phyloP scores from a whole-genome alignment of 306 rosid genomes.

The Prunus persica region DNA sequence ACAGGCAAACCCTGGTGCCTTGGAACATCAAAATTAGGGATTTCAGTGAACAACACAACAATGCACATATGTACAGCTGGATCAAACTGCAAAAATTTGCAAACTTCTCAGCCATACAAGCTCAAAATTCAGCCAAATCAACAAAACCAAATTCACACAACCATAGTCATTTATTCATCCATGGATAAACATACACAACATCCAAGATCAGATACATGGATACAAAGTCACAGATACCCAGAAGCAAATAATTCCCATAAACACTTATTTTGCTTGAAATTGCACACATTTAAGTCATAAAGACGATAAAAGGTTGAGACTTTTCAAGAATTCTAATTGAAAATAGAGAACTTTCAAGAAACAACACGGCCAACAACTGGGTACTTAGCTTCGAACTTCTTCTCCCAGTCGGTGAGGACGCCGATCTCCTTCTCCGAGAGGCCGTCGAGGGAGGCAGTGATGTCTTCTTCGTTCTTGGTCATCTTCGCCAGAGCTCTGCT shows the following conservation, averaged over 20 bases:
- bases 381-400: constrained; percentile 90
- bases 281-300: neutral
- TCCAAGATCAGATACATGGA: neutral
- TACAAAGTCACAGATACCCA: constrained; percentile 14
- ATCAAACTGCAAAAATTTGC: neutral
- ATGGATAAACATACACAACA: neutral
- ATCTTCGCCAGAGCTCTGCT: constrained; percentile 95
- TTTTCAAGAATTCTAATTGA: neutral
- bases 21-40: neutral
- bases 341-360: constrained; percentile 15
- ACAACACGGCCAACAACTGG: constrained; percentile 69
- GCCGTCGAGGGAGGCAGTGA: constrained; percentile 65
- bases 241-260: neutral
- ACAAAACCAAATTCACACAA: neutral
- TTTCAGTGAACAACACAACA: neutral
- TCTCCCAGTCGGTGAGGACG: constrained; percentile 91
- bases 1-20: neutral
- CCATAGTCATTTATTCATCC: neutral
- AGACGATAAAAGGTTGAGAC: neutral
- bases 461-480: constrained; percentile 85
- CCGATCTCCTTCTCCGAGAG: constrained; percentile 95
- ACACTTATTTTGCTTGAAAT: neutral
- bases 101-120: neutral
- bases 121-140: neutral
- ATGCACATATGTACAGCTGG: neutral